Conservation (phyloP, 139 green algal genomes). For the Tetraselmis chui region DNA sequence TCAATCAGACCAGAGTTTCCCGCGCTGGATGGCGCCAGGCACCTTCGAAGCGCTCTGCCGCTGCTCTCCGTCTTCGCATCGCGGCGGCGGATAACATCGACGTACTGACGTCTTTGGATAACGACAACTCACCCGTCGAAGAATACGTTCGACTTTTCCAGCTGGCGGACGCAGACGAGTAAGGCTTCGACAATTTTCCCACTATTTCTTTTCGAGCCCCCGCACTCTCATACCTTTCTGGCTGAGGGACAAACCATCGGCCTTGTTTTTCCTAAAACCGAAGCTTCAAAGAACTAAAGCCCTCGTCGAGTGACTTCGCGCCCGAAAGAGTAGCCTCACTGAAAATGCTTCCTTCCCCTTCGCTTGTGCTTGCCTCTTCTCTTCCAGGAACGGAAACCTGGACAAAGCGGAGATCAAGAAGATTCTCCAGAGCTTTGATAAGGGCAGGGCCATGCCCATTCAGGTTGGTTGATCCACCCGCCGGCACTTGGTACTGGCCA, state of each 20-base stretch:
- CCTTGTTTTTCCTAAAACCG: too few species aligned
- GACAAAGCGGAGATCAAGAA: conserved; percentile 11
- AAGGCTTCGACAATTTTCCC: too few species aligned
- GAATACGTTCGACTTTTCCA: not conserved
- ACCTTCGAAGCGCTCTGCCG: too few species aligned
- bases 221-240: too few species aligned
- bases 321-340: too few species aligned
- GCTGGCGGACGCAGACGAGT: not conserved
- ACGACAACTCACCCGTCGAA: not conserved
- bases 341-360: conserved; percentile 16
- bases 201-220: too few species aligned
- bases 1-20: too few species aligned
- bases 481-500: not conserved
- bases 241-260: too few species aligned
- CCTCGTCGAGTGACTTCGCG: too few species aligned
- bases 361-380: conserved; percentile 5
- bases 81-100: not conserved
- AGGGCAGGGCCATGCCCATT: not conserved
- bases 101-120: not conserved
- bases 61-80: too few species aligned
- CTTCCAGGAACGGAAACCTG: conserved; percentile 18
- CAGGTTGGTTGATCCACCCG: not conserved
- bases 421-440: conserved; percentile 9
- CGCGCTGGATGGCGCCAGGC: too few species aligned
- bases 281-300: too few species aligned